phyloP scores from a whole-genome alignment of 805 yeast genomes.

The Myxozyma sirexii region DNA sequence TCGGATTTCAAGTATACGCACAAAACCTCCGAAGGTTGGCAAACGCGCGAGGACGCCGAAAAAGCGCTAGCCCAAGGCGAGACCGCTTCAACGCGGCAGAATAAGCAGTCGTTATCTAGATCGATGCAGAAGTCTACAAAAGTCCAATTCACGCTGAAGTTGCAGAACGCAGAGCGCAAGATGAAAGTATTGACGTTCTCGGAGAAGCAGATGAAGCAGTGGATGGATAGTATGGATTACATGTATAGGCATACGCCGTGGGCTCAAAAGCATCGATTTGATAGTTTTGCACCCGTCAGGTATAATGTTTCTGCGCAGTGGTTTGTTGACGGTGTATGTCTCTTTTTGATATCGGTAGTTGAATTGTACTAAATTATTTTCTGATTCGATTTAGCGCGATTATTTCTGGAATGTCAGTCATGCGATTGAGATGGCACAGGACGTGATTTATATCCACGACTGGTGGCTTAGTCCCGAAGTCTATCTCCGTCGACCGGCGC shows the following conservation, averaged over 20 bases:
- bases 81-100: constrained; percentile 6
- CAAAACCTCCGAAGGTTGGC: constrained; percentile 34
- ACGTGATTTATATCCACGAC: constrained; percentile 90
- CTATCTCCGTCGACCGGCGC: constrained; percentile 89
- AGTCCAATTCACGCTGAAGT: constrained; percentile 37
- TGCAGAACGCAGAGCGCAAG: constrained; percentile 79
- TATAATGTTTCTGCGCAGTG: constrained; percentile 87
- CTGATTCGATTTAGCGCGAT: constrained; percentile 58
- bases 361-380: background rate
- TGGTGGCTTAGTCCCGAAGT: constrained; percentile 99
- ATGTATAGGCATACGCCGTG: constrained; percentile 73
- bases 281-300: constrained; percentile 90
- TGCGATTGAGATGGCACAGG: constrained; percentile 90
- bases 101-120: background rate
- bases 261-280: constrained; percentile 75
- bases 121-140: constrained; percentile 33
- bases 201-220: constrained; percentile 61
- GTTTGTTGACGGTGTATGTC: constrained; percentile 77
- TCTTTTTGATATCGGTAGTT: background rate
- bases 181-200: constrained; percentile 71
- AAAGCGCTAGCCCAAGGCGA: constrained; percentile 11
- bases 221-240: constrained; percentile 72
- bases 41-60: constrained; percentile 10
- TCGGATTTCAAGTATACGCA: constrained; percentile 59
- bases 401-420: constrained; percentile 95